These are phyloP conservation scores for Suillus hirtellus DNA, from an alignment of 768 basidiomycete species.

Conservation along the genomic window DNA sequence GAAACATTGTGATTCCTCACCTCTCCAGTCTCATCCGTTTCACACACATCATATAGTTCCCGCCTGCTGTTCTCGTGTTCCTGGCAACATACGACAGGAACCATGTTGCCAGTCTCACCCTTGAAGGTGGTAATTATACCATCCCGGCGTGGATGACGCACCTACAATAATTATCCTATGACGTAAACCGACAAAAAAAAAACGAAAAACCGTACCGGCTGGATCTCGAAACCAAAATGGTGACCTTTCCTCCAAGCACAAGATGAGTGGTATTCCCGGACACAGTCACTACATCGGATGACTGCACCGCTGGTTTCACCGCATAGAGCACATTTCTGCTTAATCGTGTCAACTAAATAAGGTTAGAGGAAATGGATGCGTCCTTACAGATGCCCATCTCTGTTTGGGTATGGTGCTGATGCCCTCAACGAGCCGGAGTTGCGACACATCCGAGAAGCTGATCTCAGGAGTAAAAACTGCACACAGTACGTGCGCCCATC, in stretches of 20 bases:
- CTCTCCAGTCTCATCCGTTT: constrained; percentile 78
- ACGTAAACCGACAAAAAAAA: neutral
- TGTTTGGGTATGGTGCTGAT: constrained; percentile 69
- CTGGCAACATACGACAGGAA: constrained; percentile 74
- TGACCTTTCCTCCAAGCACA: constrained; percentile 88
- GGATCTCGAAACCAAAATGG: constrained; percentile 92
- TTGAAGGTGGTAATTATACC: constrained; percentile 70
- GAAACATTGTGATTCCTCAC: constrained; percentile 42
- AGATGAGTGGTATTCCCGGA: constrained; percentile 77
- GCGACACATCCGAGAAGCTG: constrained; percentile 72
- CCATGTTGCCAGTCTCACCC: constrained; percentile 78
- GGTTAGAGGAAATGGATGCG: constrained; percentile 10
- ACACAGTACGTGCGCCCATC: constrained; percentile 91
- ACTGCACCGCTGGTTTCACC: constrained; percentile 72
- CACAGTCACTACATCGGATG: constrained; percentile 82
- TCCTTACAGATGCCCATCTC: constrained; percentile 73
- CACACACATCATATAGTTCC: constrained; percentile 80
- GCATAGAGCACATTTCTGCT: constrained; percentile 77
- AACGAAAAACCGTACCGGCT: constrained; percentile 52
- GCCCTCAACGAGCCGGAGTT: constrained; percentile 82
- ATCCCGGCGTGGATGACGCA: constrained; percentile 76
- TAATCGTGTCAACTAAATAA: constrained; percentile 10
- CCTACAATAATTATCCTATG: constrained; percentile 40
- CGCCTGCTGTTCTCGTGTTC: constrained; percentile 68
- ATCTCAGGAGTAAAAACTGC: constrained; percentile 86